Evolutionary conservation across 2,329 filamentous ascomycete species (phyloP).

Genomic region (Sporothrix variecibatus): DNA sequence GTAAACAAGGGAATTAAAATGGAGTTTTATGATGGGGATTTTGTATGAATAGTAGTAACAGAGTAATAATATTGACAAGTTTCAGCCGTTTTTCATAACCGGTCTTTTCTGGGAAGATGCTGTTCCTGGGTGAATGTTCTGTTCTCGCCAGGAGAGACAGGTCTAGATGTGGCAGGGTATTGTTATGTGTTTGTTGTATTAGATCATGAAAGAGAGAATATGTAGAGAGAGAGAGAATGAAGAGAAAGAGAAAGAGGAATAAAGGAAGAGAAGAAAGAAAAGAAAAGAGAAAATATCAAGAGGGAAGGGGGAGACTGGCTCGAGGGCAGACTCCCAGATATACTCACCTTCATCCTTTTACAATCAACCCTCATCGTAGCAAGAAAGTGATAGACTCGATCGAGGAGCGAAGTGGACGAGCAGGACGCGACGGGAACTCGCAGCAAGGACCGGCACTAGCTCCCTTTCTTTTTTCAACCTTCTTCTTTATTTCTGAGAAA

Average conservation of each 20-base stretch:
- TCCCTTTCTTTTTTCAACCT: conserved; percentile 15
- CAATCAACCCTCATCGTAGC: conserved; percentile 16
- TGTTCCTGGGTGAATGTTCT: conserved; percentile 19
- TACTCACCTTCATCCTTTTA: conserved; percentile 26
- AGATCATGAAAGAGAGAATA: not conserved
- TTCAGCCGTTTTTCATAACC: conserved; percentile 12
- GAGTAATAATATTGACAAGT: conserved; percentile 11
- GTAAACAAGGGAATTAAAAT: conserved; percentile 5
- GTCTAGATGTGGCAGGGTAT: conserved; percentile 7
- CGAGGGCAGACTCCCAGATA: conserved; percentile 29
- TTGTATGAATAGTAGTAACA: not conserved
- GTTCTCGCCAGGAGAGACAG: conserved; percentile 29
- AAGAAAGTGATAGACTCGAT: conserved; percentile 4
- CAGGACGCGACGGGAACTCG: conserved; percentile 22
- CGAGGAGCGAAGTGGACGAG: conserved; percentile 1
- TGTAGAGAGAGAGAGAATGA: not conserved
- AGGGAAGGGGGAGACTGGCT: not conserved
- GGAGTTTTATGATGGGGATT: not conserved
- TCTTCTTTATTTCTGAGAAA: not conserved
- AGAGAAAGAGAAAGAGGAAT: not conserved
- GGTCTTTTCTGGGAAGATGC: conserved; percentile 16
- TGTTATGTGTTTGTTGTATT: not conserved
- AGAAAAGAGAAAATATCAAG: not conserved
- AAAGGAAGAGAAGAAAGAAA: not conserved
- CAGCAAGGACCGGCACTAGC: conserved; percentile 21